Evolutionary conservation across 2,329 filamentous ascomycete species (phyloP), one percentile per base, ranked within the genome.

Genomic region (Phyllosticta citrichinensis): DNA sequence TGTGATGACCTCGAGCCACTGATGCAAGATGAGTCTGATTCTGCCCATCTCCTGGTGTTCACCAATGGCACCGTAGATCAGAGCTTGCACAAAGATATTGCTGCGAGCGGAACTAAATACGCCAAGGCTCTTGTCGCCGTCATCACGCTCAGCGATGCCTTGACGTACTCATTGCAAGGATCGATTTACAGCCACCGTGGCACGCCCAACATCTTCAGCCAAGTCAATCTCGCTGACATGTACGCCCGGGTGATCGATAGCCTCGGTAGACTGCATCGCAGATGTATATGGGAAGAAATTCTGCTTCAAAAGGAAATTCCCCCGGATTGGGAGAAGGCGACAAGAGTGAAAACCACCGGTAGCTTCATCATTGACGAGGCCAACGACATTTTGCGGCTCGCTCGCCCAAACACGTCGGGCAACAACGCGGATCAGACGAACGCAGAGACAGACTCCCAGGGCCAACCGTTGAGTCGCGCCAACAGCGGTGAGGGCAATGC

Each of bases 241-340:
- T 96, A 96, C 70, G 79, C 84, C 53, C 75, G 80, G n/a, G 77
- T 97, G 47, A 81, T 96, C 24, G 82, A 84, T 64, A 85, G 85
- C 25, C 81, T 97, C 35, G 91, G 91, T 3, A 85, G 86, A 24
- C 77, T 99, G 17, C 82, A 97, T 65, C 83, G 88, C 52, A 87
- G 87, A 58, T 88, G 91, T 62, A 81, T 96, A n/a, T 87, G 87
- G 73, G 93, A 99, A 73, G 89, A 95, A 65, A 88, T 92, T 40
- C 78, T 87, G 0, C 78, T 97, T 53, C 83, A 88, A 65, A 86
- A 84, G 57, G 80, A 83, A 58, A 87, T 96, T 56, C 91, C 93
- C 1, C 81, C 85, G 47, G 79, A 85, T 62, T 89, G 87, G 86
- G 76, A 76, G 63, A 73, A 75, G 55, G 71, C 74, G 51, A 78